Evolutionary conservation across 768 basidiomycete species (phyloP).

Genomic region (Russula abietina): DNA sequence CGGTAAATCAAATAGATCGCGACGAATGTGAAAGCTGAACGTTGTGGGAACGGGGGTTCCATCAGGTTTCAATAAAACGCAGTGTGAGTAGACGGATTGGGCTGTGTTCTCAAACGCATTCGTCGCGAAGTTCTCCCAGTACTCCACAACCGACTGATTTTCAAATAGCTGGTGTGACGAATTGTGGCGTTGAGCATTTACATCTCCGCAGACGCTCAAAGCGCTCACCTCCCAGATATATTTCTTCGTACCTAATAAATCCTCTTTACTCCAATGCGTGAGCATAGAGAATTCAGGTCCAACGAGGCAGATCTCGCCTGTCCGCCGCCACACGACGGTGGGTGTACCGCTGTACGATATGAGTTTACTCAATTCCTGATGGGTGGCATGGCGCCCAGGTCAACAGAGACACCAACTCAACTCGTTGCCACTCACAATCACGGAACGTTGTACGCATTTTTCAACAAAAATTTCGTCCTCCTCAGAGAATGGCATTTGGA

Average conservation of each 20-base stretch:
- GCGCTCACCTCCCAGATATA: conserved; percentile 61
- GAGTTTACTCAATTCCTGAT: conserved; percentile 90
- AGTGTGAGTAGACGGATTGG: conserved; percentile 90
- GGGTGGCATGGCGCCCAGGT: conserved; percentile 1
- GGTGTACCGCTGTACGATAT: conserved; percentile 97
- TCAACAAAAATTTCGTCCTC: conserved; percentile 97
- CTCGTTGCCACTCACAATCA: conserved; percentile 54
- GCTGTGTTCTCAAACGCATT: conserved; percentile 98
- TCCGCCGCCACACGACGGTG: conserved; percentile 95
- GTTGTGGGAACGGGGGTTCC: conserved; percentile 85
- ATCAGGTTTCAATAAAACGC: conserved; percentile 78
- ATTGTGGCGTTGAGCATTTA: conserved; percentile 1
- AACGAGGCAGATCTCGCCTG: conserved; percentile 95
- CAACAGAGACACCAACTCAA: conserved; percentile 12
- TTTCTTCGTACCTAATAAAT: conserved; percentile 56
- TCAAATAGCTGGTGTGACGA: conserved; percentile 67
- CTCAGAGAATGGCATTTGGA: conserved; percentile 95
- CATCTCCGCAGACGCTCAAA: background rate
- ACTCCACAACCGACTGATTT: conserved; percentile 90
- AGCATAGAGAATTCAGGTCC: conserved; percentile 95
- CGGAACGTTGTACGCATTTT: conserved; percentile 88
- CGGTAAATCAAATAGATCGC: conserved; percentile 88
- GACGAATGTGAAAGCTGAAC: conserved; percentile 92
- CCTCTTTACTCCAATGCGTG: conserved; percentile 84
- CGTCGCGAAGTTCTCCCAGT: conserved; percentile 94